Conservation (phyloP, 148 eudicot genomes). For the Silene conica region DNA sequence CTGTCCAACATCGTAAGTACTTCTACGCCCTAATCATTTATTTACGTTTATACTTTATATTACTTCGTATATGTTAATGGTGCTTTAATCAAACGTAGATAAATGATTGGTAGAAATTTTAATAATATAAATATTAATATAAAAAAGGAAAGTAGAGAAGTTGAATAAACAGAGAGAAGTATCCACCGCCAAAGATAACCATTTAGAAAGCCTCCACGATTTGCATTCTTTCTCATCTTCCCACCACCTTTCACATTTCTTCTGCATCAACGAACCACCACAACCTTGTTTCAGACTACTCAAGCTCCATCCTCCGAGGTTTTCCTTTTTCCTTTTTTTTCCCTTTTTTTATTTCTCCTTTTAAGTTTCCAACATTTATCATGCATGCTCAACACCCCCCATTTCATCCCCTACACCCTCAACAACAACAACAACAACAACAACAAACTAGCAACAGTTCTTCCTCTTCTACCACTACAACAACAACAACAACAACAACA, state of each 20-base stretch:
- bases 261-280: background rate
- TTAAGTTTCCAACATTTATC: background rate
- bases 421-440: slow-evolving; percentile 10
- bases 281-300: background rate
- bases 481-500: slow-evolving; percentile 1
- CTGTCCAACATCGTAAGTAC: no score
- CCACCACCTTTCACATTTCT: slow-evolving; percentile 18
- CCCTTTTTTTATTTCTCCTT: background rate
- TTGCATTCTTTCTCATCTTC: slow-evolving; percentile 10
- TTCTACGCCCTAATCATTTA: no score
- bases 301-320: slow-evolving; percentile 14
- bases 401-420: background rate
- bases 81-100: no score
- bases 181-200: slow-evolving; percentile 65
- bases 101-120: background rate
- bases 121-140: background rate
- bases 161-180: background rate
- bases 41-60: no score
- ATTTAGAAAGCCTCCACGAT: slow-evolving; percentile 38
- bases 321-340: background rate
- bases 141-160: background rate
- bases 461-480: slow-evolving; percentile 25
- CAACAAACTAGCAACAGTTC: slow-evolving; percentile 23
- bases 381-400: slow-evolving; percentile 14
- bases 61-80: no score